These are phyloP conservation scores for Ammopiptanthus mongolicus DNA, from an alignment of 306 rosid species.

Conservation along the genomic window DNA sequence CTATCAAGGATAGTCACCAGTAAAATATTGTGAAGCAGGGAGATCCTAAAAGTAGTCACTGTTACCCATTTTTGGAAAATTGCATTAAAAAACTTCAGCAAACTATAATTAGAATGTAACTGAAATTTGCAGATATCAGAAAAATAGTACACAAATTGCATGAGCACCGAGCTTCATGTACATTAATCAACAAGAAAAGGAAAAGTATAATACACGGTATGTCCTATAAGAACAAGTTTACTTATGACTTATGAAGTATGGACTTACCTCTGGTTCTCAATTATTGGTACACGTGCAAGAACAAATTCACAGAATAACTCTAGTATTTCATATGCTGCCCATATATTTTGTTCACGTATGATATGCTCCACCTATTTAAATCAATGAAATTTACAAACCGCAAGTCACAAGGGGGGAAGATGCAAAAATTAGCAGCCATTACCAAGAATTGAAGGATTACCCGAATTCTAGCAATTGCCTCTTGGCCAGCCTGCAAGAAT, in stretches of 20 bases:
- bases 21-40: not conserved
- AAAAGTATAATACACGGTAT: not conserved
- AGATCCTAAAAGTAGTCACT: not conserved
- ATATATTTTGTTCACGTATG: slow-evolving; percentile 79
- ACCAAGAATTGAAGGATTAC: slow-evolving; percentile 39
- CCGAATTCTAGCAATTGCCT: slow-evolving; percentile 89
- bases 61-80: not conserved
- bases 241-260: not conserved
- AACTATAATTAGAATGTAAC: not conserved
- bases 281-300: slow-evolving; percentile 89
- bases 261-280: slow-evolving; percentile 81
- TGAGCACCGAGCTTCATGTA: not conserved
- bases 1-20: too few species aligned
- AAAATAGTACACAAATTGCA: not conserved
- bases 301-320: slow-evolving; percentile 95
- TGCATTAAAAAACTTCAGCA: not conserved
- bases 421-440: not conserved
- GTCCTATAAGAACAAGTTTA: slow-evolving; percentile 10
- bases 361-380: slow-evolving; percentile 88
- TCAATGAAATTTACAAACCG: not conserved
- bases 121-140: not conserved
- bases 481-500: slow-evolving; percentile 94
- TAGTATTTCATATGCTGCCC: slow-evolving; percentile 92
- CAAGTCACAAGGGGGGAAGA: not conserved
- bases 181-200: slow-evolving; percentile 2